Evolutionary conservation across 495 filamentous ascomycete species (phyloP).

Genomic region (Aeminium ludgeri): DNA sequence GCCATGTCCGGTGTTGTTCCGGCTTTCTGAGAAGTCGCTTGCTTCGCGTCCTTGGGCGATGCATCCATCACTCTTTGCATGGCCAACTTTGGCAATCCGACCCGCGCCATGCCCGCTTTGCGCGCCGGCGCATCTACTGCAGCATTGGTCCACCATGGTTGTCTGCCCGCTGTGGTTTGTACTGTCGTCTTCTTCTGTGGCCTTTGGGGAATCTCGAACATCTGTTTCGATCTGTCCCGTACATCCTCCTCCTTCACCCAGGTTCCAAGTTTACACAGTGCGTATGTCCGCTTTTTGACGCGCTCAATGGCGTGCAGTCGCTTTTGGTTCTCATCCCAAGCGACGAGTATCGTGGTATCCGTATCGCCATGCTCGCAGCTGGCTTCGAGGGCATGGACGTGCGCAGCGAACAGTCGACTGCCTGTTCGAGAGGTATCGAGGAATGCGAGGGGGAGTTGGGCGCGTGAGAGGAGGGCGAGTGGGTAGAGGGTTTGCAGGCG

Average conservation of each 20-base stretch:
- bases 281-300: slow-evolving; percentile 49
- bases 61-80: not conserved
- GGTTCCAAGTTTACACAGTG: slow-evolving; percentile 48
- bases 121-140: not conserved
- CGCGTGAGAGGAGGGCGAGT: slow-evolving; percentile 14
- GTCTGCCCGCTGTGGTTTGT: slow-evolving; percentile 7
- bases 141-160: slow-evolving; percentile 11
- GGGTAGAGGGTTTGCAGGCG: slow-evolving; percentile 4
- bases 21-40: too few species aligned
- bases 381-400: slow-evolving; percentile 18
- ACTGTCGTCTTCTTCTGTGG: slow-evolving; percentile 27
- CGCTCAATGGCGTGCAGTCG: slow-evolving; percentile 55
- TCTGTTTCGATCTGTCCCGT: slow-evolving; percentile 21
- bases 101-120: not conserved
- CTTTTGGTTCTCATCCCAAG: slow-evolving; percentile 39
- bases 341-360: slow-evolving; percentile 41
- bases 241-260: slow-evolving; percentile 41
- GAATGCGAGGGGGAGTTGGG: slow-evolving; percentile 23
- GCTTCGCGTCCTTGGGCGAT: not conserved
- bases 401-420: slow-evolving; percentile 21
- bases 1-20: too few species aligned
- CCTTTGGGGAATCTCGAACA: slow-evolving; percentile 27
- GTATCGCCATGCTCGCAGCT: slow-evolving; percentile 6
- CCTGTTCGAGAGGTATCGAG: slow-evolving; percentile 17
- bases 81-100: not conserved